phyloP scores from a whole-genome alignment of 305 asterid species.

The Nicotiana rustica region DNA sequence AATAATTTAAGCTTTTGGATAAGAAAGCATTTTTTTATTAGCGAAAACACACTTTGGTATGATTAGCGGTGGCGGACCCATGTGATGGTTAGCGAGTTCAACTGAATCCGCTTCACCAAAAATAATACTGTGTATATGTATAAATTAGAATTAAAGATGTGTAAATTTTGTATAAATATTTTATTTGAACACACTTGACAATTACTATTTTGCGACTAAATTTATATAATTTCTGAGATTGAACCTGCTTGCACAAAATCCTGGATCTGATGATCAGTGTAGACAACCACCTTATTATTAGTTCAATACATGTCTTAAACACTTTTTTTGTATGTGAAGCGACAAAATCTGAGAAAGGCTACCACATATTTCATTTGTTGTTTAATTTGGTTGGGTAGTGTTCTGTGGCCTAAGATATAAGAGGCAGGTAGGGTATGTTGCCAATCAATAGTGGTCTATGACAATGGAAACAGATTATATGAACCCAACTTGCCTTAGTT shows the following conservation, averaged over 20 bases:
- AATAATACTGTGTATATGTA: no score
- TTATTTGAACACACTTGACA: no score
- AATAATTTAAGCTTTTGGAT: background rate
- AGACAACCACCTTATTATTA: background rate
- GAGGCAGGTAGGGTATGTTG: constrained; percentile 23
- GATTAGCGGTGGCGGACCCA: background rate
- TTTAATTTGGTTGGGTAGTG: background rate
- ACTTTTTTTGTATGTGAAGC: background rate
- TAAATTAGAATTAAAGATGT: no score
- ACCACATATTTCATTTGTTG: constrained; percentile 16
- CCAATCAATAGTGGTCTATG: constrained; percentile 8
- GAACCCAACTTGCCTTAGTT: constrained; percentile 27
- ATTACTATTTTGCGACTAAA: no score
- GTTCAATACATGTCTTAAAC: background rate
- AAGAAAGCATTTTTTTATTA: background rate
- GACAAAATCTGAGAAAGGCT: constrained; percentile 14
- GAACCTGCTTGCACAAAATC: no score
- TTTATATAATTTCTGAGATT: no score
- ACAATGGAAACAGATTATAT: constrained; percentile 6
- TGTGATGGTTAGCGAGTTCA: no score
- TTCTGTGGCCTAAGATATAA: constrained; percentile 13
- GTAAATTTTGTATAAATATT: no score
- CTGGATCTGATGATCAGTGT: background rate
- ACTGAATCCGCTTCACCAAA: no score
- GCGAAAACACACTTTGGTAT: background rate